These are phyloP conservation scores for Fusarium zealandicum DNA, from an alignment of 2,329 filamentous ascomycete genomes.

Conservation along the genomic window DNA sequence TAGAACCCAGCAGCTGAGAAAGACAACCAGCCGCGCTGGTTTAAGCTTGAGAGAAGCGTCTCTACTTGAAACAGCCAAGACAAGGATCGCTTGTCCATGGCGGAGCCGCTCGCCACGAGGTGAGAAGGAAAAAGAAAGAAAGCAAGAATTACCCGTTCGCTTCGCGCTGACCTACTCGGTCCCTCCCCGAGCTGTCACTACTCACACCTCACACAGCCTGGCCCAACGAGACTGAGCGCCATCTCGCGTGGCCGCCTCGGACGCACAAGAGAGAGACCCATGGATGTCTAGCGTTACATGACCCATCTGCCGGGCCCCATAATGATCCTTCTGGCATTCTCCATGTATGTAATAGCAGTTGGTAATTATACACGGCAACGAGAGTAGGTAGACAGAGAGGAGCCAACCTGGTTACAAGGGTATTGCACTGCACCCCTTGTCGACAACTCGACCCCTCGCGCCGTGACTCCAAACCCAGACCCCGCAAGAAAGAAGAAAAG, in stretches of 20 bases:
- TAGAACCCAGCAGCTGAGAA: not conserved
- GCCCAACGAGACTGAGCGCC: constrained; percentile 31
- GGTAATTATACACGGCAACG: not conserved
- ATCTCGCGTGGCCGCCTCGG: constrained; percentile 42
- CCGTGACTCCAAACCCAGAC: constrained; percentile 22
- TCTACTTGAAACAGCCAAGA: constrained; percentile 1
- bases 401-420: constrained; percentile 18
- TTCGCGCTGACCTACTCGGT: not conserved
- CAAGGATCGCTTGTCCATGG: not conserved
- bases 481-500: constrained; percentile 5
- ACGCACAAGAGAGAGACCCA: constrained; percentile 26
- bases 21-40: too few species aligned
- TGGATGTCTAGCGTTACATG: constrained; percentile 36
- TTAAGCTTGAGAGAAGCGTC: not conserved
- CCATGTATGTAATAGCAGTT: not conserved
- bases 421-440: constrained; percentile 9
- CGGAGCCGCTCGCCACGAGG: too few species aligned
- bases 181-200: constrained; percentile 11
- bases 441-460: not conserved
- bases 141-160: not conserved
- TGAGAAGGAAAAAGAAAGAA: not conserved
- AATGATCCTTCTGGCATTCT: constrained; percentile 2
- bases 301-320: constrained; percentile 34
- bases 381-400: not conserved
- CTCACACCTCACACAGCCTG: constrained; percentile 33